phyloP scores from a whole-genome alignment of 331 rosid species.

The Cydonia oblonga region DNA sequence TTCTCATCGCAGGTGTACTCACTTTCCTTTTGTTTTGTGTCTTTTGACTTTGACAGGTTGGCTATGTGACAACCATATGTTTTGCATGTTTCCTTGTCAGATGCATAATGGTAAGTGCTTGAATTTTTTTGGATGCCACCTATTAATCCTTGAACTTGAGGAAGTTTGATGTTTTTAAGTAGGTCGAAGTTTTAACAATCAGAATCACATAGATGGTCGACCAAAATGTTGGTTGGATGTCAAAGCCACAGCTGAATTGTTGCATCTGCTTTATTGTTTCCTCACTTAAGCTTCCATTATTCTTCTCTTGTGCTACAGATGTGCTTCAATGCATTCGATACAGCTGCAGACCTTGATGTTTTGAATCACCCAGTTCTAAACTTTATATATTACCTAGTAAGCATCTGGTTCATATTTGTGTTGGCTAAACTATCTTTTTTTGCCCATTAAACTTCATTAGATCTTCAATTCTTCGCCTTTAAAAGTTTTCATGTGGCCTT shows the following conservation, averaged over 20 bases:
- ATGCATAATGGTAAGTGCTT: slow-evolving; percentile 79
- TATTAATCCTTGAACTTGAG: not conserved
- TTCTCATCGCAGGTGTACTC: not conserved
- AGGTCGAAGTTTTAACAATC: not conserved
- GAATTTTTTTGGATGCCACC: not conserved
- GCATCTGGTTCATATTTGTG: slow-evolving; percentile 8
- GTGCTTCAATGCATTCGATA: slow-evolving; percentile 81
- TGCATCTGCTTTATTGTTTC: not conserved
- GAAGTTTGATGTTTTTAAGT: not conserved
- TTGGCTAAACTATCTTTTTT: not conserved
- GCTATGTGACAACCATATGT: slow-evolving; percentile 95
- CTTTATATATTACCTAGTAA: slow-evolving; percentile 73
- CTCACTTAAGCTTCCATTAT: not conserved
- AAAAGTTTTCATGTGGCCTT: not conserved
- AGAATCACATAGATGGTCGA: not conserved
- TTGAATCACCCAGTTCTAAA: slow-evolving; percentile 89
- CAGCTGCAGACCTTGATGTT: slow-evolving; percentile 81
- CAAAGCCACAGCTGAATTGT: not conserved
- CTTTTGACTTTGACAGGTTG: slow-evolving; percentile 54
- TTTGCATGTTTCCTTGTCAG: slow-evolving; percentile 89
- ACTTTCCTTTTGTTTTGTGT: not conserved
- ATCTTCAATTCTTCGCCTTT: not conserved
- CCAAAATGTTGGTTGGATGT: not conserved
- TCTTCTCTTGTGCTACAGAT: slow-evolving; percentile 34
- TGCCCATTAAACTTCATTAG: not conserved